Evolutionary conservation across 2,329 filamentous ascomycete genomes (phyloP).

Genomic region (Fusarium sp.): DNA sequence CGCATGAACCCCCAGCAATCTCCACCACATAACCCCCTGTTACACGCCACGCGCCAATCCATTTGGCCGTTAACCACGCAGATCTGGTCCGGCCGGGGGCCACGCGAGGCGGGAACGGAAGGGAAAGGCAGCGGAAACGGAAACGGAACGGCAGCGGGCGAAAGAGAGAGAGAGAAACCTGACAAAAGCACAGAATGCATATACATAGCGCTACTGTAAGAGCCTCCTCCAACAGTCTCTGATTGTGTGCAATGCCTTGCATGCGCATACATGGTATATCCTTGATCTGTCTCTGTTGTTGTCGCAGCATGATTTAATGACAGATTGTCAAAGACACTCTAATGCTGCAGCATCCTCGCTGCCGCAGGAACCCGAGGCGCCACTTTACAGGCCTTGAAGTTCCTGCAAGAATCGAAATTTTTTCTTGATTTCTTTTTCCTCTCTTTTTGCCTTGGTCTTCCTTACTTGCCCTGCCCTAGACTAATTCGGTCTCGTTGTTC

Average conservation of each 20-base stretch:
- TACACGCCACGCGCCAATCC: constrained; percentile 27
- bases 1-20: constrained; percentile 34
- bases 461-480: neutral
- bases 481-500: neutral
- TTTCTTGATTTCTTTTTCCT: neutral
- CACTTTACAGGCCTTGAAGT: constrained; percentile 14
- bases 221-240: constrained; percentile 22
- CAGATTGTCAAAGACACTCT: constrained; percentile 13
- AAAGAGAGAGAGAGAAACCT: neutral
- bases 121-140: constrained; percentile 14
- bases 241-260: constrained; percentile 21
- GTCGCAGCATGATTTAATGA: constrained; percentile 16
- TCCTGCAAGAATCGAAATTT: neutral
- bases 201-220: constrained; percentile 22
- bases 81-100: constrained; percentile 16
- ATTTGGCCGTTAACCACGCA: constrained; percentile 28
- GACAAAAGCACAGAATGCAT: constrained; percentile 26
- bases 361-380: constrained; percentile 42
- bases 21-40: constrained; percentile 14
- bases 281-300: constrained; percentile 33
- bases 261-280: constrained; percentile 20
- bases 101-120: constrained; percentile 34
- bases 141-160: constrained; percentile 3
- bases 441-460: neutral
- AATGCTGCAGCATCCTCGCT: constrained; percentile 25